Conservation (phyloP, 176 grass and related monocot genomes). For the Guadua angustifolia region DNA sequence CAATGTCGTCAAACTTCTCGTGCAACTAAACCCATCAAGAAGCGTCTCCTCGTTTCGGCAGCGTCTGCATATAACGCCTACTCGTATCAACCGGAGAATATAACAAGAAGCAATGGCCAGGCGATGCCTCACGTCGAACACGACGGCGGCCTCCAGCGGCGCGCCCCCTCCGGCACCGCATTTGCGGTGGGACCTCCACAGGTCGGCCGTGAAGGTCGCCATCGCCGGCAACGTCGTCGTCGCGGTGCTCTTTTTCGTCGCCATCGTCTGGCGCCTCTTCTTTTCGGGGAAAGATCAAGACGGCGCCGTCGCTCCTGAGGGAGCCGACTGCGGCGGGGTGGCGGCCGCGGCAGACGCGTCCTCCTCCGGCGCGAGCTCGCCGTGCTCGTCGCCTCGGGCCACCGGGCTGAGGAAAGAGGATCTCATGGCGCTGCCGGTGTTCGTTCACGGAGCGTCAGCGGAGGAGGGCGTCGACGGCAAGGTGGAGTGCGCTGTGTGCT, state of each 20-base stretch:
- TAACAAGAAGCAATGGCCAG: constrained; percentile 27
- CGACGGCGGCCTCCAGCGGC: neutral
- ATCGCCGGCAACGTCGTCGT: constrained; percentile 45
- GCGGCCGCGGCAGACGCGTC: neutral
- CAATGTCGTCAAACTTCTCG: neutral
- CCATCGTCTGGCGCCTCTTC: constrained; percentile 53
- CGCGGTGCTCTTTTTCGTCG: constrained; percentile 45
- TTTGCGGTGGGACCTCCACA: neutral
- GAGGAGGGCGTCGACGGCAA: constrained; percentile 20
- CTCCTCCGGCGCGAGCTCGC: constrained; percentile 33
- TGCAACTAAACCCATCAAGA: neutral
- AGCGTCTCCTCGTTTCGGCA: neutral
- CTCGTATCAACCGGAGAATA: neutral
- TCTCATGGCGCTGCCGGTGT: constrained; percentile 52
- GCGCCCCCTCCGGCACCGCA: neutral
- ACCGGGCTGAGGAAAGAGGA: constrained; percentile 24
- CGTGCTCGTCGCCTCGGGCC: constrained; percentile 28
- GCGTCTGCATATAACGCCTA: constrained; percentile 18
- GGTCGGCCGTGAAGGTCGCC: constrained; percentile 30
- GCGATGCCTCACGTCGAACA: constrained; percentile 13
- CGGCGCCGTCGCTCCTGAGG: neutral
- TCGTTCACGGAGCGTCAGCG: constrained; percentile 38
- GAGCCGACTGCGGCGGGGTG: neutral
- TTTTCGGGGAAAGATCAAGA: constrained; percentile 27
- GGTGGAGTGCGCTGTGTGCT: constrained; percentile 65